phyloP scores from a whole-genome alignment of 345 rosid species.

The Dovyalis caffra region DNA sequence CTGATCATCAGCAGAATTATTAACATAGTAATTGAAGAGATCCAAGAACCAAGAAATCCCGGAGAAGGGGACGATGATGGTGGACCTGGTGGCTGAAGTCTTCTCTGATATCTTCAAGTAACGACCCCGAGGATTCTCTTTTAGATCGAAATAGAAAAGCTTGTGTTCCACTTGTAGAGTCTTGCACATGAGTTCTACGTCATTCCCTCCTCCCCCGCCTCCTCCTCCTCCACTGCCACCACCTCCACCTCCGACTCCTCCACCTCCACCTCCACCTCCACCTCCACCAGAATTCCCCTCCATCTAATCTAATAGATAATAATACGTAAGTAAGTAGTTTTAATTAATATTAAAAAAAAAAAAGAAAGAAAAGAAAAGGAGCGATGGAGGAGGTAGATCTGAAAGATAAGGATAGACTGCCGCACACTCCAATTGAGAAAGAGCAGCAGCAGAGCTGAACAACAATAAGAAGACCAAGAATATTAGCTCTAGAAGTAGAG shows the following conservation, averaged over 20 bases:
- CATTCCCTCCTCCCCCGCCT: slow-evolving; percentile 43
- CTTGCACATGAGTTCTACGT: slow-evolving; percentile 91
- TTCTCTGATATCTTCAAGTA: slow-evolving; percentile 96
- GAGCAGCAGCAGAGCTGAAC: not conserved
- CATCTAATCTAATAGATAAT: slow-evolving; percentile 25
- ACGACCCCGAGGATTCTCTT: slow-evolving; percentile 94
- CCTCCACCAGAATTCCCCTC: slow-evolving; percentile 53
- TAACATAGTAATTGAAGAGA: slow-evolving; percentile 94
- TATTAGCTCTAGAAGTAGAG: not conserved
- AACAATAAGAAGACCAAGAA: not conserved
- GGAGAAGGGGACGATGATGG: slow-evolving; percentile 93
- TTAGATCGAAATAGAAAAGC: slow-evolving; percentile 95
- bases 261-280: slow-evolving; percentile 22
- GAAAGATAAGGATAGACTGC: not conserved
- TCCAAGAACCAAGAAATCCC: slow-evolving; percentile 99
- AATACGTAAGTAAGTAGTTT: not conserved
- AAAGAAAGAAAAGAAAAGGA: not conserved
- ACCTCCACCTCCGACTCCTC: not conserved
- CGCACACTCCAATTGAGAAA: not conserved
- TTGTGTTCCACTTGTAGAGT: slow-evolving; percentile 96
- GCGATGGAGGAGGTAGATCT: not conserved
- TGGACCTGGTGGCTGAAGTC: slow-evolving; percentile 97
- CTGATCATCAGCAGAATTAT: slow-evolving; percentile 62
- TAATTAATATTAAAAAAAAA: not conserved
- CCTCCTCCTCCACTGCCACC: slow-evolving; percentile 36